Conservation (phyloP, 73 alveolate species). For the Paramecium sonneborni region DNA sequence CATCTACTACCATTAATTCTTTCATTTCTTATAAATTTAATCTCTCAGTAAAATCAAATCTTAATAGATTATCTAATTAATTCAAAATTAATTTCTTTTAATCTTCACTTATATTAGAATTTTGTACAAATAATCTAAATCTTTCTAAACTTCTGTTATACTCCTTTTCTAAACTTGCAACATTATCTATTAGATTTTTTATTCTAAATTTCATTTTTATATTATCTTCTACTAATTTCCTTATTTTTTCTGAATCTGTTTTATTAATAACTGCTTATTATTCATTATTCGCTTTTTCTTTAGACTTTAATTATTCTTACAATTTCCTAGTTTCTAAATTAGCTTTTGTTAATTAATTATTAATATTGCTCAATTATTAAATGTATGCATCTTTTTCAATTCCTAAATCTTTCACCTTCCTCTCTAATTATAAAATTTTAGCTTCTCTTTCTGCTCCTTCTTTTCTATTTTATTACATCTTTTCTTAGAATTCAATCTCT, state of each 20-base stretch:
- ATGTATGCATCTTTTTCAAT: conserved; percentile 59
- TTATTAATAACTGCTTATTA: conserved; percentile 7
- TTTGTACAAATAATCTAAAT: conserved; percentile 43
- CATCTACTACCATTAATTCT: conserved; percentile 47
- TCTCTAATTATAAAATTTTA: conserved; percentile 36
- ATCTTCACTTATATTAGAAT: conserved; percentile 58
- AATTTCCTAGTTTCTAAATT: conserved; percentile 42
- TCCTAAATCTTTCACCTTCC: conserved; percentile 49
- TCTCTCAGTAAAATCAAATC: conserved; percentile 36
- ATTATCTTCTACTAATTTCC: conserved; percentile 58
- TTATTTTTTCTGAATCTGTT: conserved; percentile 58
- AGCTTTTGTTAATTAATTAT: conserved; percentile 6
- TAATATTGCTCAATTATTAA: conserved; percentile 5
- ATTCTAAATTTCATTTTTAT: conserved; percentile 49
- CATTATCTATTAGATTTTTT: conserved; percentile 34
- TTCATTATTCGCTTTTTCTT: conserved; percentile 19
- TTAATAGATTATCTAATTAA: conserved; percentile 48
- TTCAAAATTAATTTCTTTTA: conserved; percentile 48
- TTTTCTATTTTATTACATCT: not conserved
- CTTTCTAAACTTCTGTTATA: conserved; percentile 56
- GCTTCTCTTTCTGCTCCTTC: not conserved
- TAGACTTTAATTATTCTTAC: conserved; percentile 11
- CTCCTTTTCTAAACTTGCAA: conserved; percentile 56
- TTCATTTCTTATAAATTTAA: conserved; percentile 58
- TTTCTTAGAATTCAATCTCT: conserved; percentile 22